phyloP scores from a whole-genome alignment of 2,329 filamentous ascomycete species.

The Colletotrichum echinochloae region DNA sequence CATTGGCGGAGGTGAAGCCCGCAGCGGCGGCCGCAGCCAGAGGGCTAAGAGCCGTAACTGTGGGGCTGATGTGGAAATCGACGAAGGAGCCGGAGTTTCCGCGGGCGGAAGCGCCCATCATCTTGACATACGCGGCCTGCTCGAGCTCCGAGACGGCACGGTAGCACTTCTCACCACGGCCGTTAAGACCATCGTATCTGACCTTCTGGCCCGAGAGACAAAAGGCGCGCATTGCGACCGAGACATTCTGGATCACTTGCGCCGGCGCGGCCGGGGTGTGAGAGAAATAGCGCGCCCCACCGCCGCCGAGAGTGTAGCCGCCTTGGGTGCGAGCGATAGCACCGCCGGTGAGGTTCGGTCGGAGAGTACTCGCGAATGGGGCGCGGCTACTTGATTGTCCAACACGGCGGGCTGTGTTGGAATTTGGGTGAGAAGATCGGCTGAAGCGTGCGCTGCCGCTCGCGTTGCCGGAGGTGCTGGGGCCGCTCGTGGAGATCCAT shows the following conservation, averaged over 20 bases:
- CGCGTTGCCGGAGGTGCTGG: conserved; percentile 43
- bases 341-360: conserved; percentile 92
- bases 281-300: conserved; percentile 88
- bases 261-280: conserved; percentile 87
- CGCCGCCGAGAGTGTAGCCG: conserved; percentile 82
- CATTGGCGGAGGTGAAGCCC: conserved; percentile 57
- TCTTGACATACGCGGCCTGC: conserved; percentile 76
- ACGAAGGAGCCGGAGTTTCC: conserved; percentile 80
- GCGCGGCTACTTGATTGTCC: conserved; percentile 77
- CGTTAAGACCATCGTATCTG: conserved; percentile 82
- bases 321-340: conserved; percentile 86
- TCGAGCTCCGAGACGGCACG: conserved; percentile 80
- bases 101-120: conserved; percentile 67
- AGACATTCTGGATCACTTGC: conserved; percentile 96
- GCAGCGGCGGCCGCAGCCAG: conserved; percentile 68
- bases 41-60: conserved; percentile 87
- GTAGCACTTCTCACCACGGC: conserved; percentile 82
- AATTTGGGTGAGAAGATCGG: conserved; percentile 62
- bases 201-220: conserved; percentile 91
- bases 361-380: conserved; percentile 88
- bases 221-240: conserved; percentile 90
- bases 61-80: conserved; percentile 90
- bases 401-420: conserved; percentile 62
- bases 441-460: conserved; percentile 55
- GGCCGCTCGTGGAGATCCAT: conserved; percentile 58